Percentiles rank a stretch among this genome's conserved stretches.
Conservation (phyloP, 306 rosid genomes). For the Pyrus betulifolia region DNA sequence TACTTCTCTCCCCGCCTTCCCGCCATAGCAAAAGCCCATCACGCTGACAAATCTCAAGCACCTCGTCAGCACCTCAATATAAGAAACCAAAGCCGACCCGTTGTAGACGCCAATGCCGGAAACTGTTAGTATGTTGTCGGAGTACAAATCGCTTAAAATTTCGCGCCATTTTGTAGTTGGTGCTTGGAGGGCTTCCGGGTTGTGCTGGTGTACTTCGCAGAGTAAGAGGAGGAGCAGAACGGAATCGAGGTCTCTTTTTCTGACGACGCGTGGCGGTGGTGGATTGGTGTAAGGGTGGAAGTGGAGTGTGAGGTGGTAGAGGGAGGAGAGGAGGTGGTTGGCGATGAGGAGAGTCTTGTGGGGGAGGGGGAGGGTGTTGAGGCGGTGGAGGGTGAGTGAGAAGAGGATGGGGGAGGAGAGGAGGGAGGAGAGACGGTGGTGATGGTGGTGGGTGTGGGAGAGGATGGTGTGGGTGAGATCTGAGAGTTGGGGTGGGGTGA, state of each 20-base stretch:
- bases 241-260: slow-evolving; percentile 54
- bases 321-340: slow-evolving; percentile 63
- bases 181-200: slow-evolving; percentile 38
- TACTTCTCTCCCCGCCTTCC: slow-evolving; percentile 20
- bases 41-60: slow-evolving; percentile 50
- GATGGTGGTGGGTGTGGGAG: slow-evolving; percentile 43
- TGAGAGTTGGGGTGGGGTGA: slow-evolving; percentile 57
- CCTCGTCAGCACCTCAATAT: slow-evolving; percentile 46
- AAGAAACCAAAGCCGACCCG: slow-evolving; percentile 42
- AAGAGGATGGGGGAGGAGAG: slow-evolving; percentile 68
- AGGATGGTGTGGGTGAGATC: slow-evolving; percentile 48
- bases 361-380: slow-evolving; percentile 57
- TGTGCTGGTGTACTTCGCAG: slow-evolving; percentile 66
- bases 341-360: slow-evolving; percentile 65
- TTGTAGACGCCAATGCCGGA: slow-evolving; percentile 34
- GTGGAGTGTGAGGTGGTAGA: slow-evolving; percentile 55
- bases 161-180: slow-evolving; percentile 48
- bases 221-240: slow-evolving; percentile 59
- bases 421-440: slow-evolving; percentile 54
- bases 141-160: slow-evolving; percentile 18
- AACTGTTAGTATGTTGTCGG: slow-evolving; percentile 23
- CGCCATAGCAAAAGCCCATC: slow-evolving; percentile 18
- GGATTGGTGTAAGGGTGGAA: slow-evolving; percentile 17
- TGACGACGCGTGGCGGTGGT: slow-evolving; percentile 20
- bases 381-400: slow-evolving; percentile 58